Percentiles rank a stretch among this genome's conserved stretches.
Conservation (phyloP, 495 filamentous ascomycete species). For the Aspergillus conjunctus region DNA sequence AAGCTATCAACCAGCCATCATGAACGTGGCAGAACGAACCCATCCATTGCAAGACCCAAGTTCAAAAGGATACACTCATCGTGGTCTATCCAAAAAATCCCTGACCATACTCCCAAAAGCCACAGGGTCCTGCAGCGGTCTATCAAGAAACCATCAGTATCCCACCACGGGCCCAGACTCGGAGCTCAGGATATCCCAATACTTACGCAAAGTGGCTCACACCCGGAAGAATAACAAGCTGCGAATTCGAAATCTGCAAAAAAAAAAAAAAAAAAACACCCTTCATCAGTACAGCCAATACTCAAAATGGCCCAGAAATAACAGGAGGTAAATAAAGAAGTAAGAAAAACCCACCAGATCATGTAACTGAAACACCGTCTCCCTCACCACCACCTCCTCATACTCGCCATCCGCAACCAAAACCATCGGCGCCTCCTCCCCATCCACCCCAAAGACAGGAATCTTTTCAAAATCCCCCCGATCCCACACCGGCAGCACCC, state of each 20-base stretch:
- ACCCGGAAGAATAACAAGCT: neutral
- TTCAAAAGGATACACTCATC: too few relatives aligned
- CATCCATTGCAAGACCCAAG: too few relatives aligned
- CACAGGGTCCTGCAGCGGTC: slow-evolving; percentile 10
- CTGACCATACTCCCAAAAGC: neutral
- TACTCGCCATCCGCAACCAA: slow-evolving; percentile 2
- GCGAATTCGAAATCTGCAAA: neutral
- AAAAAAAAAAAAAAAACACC: too few relatives aligned
- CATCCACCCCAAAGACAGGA: neutral
- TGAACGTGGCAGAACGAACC: too few relatives aligned
- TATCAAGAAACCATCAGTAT: too few relatives aligned
- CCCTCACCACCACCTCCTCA: slow-evolving; percentile 5
- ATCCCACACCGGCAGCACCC: neutral
- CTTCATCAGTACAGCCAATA: too few relatives aligned
- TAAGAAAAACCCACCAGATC: neutral
- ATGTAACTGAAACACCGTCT: neutral
- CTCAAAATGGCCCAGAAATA: neutral
- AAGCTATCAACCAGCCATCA: too few relatives aligned
- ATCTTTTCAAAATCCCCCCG: neutral
- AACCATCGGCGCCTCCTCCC: neutral
- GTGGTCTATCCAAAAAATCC: neutral
- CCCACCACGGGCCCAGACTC: neutral
- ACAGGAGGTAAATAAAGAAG: neutral
- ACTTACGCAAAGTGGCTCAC: slow-evolving; percentile 14
- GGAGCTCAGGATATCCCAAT: neutral